Evolutionary conservation across 2,329 filamentous ascomycete genomes (phyloP).

Genomic region (Pyricularia grisea): DNA sequence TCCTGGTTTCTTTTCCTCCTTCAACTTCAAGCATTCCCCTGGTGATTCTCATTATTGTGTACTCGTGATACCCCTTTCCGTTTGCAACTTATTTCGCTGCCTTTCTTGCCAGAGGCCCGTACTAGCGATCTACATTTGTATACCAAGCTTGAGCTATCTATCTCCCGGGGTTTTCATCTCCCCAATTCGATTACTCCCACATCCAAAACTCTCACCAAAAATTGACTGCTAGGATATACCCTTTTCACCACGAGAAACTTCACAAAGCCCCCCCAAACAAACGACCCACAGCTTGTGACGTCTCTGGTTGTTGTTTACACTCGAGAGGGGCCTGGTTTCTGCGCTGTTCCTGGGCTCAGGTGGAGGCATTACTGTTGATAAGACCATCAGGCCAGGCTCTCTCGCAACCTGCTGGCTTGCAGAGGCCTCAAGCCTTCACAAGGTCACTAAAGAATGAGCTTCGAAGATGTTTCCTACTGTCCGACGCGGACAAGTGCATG

Average conservation of each 20-base stretch:
- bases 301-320: not conserved
- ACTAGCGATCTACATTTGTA: not conserved
- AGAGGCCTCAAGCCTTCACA: not conserved
- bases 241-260: not conserved
- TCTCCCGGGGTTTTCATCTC: not conserved
- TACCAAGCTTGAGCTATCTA: not conserved
- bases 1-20: not conserved
- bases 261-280: not conserved
- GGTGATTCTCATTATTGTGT: not conserved
- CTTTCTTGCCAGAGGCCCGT: not conserved
- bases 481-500: not conserved
- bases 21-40: not conserved
- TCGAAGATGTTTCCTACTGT: constrained; percentile 2
- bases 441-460: not conserved
- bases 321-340: not conserved
- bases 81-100: not conserved
- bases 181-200: not conserved
- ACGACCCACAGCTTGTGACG: constrained; percentile 2
- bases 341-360: not conserved
- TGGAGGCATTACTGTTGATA: not conserved
- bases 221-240: constrained; percentile 1
- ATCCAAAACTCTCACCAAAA: not conserved
- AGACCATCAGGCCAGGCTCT: not conserved
- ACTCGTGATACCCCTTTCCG: not conserved
- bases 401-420: not conserved